Conservation (phyloP, 352 stramenopile species). For the Phytophthora citricola region DNA sequence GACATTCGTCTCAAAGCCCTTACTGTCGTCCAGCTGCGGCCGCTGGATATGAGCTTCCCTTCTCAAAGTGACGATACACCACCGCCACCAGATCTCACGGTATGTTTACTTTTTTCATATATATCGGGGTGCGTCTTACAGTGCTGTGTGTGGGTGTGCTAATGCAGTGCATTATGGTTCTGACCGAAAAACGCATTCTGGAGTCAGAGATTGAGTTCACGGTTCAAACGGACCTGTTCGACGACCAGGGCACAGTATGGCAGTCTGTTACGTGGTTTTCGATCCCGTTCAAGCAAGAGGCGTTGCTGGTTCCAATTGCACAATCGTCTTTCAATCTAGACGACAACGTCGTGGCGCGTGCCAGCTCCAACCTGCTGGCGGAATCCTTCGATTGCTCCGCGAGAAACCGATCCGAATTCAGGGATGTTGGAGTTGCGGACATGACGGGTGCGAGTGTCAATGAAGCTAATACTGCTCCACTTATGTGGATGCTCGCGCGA, state of each 20-base stretch:
- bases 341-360: slow-evolving; percentile 27
- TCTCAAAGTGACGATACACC: slow-evolving; percentile 31
- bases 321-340: slow-evolving; percentile 50
- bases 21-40: slow-evolving; percentile 77
- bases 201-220: slow-evolving; percentile 75
- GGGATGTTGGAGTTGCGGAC: slow-evolving; percentile 58
- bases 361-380: slow-evolving; percentile 21
- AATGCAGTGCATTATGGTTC: slow-evolving; percentile 76
- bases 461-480: slow-evolving; percentile 34
- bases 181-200: slow-evolving; percentile 78
- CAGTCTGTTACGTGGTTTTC: slow-evolving; percentile 74
- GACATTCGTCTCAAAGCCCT: slow-evolving; percentile 68
- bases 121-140: neutral
- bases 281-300: slow-evolving; percentile 69
- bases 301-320: slow-evolving; percentile 59
- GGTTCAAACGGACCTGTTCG: slow-evolving; percentile 79
- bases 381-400: slow-evolving; percentile 51
- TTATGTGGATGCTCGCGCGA: slow-evolving; percentile 70
- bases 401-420: slow-evolving; percentile 61
- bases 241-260: slow-evolving; percentile 76
- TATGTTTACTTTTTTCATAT: slow-evolving; percentile 24
- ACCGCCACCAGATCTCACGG: slow-evolving; percentile 45
- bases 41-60: slow-evolving; percentile 77
- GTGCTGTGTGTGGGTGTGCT: slow-evolving; percentile 1
- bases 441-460: slow-evolving; percentile 36